Evolutionary conservation across 2,329 filamentous ascomycete genomes (phyloP).

Genomic region (Davidsoniella eucalypti): DNA sequence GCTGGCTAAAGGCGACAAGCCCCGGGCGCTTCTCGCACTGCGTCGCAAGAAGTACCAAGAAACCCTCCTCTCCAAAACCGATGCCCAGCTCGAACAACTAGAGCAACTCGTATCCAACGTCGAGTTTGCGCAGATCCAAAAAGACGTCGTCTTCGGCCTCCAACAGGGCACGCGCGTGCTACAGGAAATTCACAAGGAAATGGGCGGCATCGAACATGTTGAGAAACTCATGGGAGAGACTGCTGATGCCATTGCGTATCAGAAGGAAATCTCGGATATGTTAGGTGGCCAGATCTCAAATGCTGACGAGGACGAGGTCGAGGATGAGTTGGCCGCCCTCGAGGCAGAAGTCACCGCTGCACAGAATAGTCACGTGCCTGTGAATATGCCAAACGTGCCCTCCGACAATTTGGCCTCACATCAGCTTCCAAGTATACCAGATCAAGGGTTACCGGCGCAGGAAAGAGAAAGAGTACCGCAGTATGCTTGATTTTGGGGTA

Average conservation of each 20-base stretch:
- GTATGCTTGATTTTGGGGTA: too few relatives aligned
- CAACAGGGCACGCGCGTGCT: slow-evolving; percentile 84
- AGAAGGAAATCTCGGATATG: slow-evolving; percentile 90
- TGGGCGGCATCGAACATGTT: slow-evolving; percentile 85
- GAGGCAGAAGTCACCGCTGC: slow-evolving; percentile 29
- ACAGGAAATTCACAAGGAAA: slow-evolving; percentile 82
- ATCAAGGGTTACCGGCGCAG: too few relatives aligned
- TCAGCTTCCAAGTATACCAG: too few relatives aligned
- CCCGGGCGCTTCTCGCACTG: slow-evolving; percentile 69
- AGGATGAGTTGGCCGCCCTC: slow-evolving; percentile 78
- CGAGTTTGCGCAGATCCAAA: slow-evolving; percentile 92
- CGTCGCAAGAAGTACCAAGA: slow-evolving; percentile 96
- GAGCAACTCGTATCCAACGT: slow-evolving; percentile 78
- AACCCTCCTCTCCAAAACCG: slow-evolving; percentile 71
- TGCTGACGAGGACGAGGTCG: slow-evolving; percentile 93
- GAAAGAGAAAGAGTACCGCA: too few relatives aligned
- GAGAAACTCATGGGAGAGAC: slow-evolving; percentile 92
- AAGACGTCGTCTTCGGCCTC: slow-evolving; percentile 84
- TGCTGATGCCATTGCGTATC: slow-evolving; percentile 80
- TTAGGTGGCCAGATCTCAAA: slow-evolving; percentile 77
- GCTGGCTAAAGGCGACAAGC: slow-evolving; percentile 62
- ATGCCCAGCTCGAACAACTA: slow-evolving; percentile 83
- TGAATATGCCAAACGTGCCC: too few relatives aligned
- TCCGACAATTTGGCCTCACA: too few relatives aligned
- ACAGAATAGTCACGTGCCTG: too few relatives aligned